Evolutionary conservation across 2,329 filamentous ascomycete species (phyloP), one percentile per base, ranked within the genome.

Genomic region (Leptographium procerum): DNA sequence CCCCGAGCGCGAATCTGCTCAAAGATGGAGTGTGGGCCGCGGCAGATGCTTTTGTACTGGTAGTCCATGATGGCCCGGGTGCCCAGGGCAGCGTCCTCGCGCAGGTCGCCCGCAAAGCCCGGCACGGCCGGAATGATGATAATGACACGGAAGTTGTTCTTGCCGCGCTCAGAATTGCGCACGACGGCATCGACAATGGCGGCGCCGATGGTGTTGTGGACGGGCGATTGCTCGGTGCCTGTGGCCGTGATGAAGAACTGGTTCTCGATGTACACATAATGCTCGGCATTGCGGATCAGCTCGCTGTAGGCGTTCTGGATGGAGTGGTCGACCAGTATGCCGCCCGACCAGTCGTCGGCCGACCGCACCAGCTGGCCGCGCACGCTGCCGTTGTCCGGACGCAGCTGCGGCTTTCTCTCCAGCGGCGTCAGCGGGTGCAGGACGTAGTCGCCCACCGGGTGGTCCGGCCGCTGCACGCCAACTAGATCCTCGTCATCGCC

Each of bases 181-280:
- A 96, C 83, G 29, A 91, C 86, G 0, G 92, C 91, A 59, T 99
- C 91, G 2, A 96, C 94, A 57, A 99, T 96, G 2, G 94, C 86
- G 9, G 79, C 79, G 14, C 94, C 94, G 57, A 99, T 88, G 22
- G 84, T 87, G 69, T 99, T 99, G 70, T 90, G 85, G 28, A 97
- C 83, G 0, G 92, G 92, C 1, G 78, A 74, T 69, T 96, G 91
- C 40, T 96, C 73, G n/a, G 94, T 86, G 10, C 90, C 90, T 0
- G 92, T 97, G 0, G 94, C 89, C 1, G 91, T 95, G 68, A 95
- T 96, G 77, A 97, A 99, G 75, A 97, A 97, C 67, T 99, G 94
- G 67, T 97, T 97, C 71, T 99, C 94, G 61, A 99, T 96, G 74
- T 97, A 99, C 28, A 99, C 87, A 65, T 84, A 96, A 69, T 97